Conservation (phyloP, 768 basidiomycete species). For the Psilocybe tampanensis region DNA sequence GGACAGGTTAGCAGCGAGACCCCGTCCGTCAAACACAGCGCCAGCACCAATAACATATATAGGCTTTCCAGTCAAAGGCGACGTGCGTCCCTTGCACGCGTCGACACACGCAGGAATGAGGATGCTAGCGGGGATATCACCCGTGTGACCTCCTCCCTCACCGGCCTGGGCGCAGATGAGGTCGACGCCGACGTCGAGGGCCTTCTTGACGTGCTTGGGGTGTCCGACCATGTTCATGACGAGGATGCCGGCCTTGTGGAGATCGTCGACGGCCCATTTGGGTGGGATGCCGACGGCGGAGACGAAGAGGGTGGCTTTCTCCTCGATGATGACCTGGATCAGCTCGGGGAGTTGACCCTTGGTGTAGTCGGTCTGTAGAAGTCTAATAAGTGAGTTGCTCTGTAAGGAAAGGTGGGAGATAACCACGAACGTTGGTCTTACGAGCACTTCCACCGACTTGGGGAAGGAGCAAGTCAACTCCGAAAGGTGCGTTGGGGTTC, state of each 20-base stretch:
- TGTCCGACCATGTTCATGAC: constrained; percentile 98
- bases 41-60: constrained; percentile 91
- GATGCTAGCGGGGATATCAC: constrained; percentile 80
- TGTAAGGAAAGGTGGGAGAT: neutral
- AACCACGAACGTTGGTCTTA: constrained; percentile 77
- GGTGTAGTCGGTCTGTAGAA: constrained; percentile 78
- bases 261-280: constrained; percentile 71
- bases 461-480: constrained; percentile 89
- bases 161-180: constrained; percentile 94
- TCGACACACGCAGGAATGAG: constrained; percentile 93
- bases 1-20: constrained; percentile 83
- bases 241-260: constrained; percentile 84
- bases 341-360: constrained; percentile 83
- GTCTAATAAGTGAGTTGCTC: neutral
- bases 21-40: constrained; percentile 87
- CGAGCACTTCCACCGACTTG: constrained; percentile 85
- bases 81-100: constrained; percentile 72
- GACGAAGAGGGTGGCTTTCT: constrained; percentile 87
- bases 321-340: constrained; percentile 90
- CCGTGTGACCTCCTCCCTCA: constrained; percentile 90
- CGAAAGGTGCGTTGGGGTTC: constrained; percentile 81
- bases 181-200: constrained; percentile 84
- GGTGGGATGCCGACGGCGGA: constrained; percentile 91
- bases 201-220: constrained; percentile 84
- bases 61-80: constrained; percentile 80